These are phyloP conservation scores for Penicillium parvum DNA, from an alignment of 495 filamentous ascomycete species.

Conservation along the genomic window DNA sequence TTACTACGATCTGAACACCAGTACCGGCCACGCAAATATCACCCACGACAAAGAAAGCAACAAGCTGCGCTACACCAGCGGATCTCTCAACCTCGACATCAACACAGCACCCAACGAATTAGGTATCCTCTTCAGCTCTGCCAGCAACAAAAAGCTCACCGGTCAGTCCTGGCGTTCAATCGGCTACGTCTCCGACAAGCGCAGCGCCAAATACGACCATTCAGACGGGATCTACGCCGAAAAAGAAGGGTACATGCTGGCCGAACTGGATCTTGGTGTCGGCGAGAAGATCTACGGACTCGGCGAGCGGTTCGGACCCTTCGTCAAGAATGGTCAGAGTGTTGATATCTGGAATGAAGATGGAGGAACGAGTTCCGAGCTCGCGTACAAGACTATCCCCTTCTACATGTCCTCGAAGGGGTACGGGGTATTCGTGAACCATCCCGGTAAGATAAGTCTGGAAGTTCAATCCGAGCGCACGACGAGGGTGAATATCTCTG, in stretches of 20 bases:
- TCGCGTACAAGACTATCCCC: constrained; percentile 71
- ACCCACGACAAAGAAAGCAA: constrained; percentile 34
- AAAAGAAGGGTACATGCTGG: constrained; percentile 57
- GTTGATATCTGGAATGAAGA: constrained; percentile 70
- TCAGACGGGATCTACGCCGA: constrained; percentile 51
- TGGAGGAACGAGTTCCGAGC: constrained; percentile 64
- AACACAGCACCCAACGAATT: constrained; percentile 51
- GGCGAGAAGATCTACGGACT: constrained; percentile 67
- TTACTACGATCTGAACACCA: constrained; percentile 57
- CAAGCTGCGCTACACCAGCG: constrained; percentile 52
- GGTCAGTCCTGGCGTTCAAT: constrained; percentile 58
- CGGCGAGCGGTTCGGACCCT: constrained; percentile 66
- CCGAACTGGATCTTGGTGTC: constrained; percentile 57
- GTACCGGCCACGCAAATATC: constrained; percentile 41
- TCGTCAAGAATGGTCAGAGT: constrained; percentile 65
- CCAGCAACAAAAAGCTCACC: constrained; percentile 47
- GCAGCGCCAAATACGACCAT: constrained; percentile 46
- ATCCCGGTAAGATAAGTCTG: constrained; percentile 54
- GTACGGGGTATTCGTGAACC: constrained; percentile 69
- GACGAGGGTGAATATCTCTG: constrained; percentile 58
- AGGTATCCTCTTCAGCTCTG: constrained; percentile 50
- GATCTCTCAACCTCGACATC: constrained; percentile 50
- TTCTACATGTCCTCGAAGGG: constrained; percentile 66
- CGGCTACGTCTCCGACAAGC: constrained; percentile 50
- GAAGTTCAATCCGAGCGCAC: constrained; percentile 67